These are phyloP conservation scores for Verticillium alfalfae DNA, from an alignment of 2,329 filamentous ascomycete genomes.

Conservation along the genomic window DNA sequence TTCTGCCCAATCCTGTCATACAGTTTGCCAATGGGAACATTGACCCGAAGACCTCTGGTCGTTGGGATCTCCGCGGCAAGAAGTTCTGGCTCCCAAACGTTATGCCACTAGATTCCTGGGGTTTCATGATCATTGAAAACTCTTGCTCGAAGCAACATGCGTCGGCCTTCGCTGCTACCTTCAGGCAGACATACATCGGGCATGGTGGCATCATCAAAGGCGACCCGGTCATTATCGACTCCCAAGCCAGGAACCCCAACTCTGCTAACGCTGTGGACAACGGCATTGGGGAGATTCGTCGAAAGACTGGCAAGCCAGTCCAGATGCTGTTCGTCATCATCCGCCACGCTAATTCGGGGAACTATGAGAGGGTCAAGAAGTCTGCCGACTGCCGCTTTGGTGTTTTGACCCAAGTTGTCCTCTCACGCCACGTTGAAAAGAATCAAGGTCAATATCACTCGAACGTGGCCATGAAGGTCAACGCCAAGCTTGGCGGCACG, in stretches of 20 bases:
- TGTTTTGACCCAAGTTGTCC: constrained; percentile 79
- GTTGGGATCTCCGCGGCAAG: constrained; percentile 83
- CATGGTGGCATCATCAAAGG: constrained; percentile 38
- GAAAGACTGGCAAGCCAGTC: constrained; percentile 49
- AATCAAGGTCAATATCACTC: constrained; percentile 79
- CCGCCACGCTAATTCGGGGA: constrained; percentile 60
- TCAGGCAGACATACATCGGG: constrained; percentile 37
- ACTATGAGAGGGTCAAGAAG: constrained; percentile 86
- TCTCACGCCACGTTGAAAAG: constrained; percentile 62
- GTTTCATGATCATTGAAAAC: constrained; percentile 60
- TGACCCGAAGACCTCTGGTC: constrained; percentile 62
- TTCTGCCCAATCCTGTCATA: constrained; percentile 68
- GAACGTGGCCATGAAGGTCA: constrained; percentile 95
- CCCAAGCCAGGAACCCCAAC: constrained; percentile 23
- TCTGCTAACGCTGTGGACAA: constrained; percentile 47
- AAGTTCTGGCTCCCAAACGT: constrained; percentile 65
- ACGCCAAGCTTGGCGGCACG: constrained; percentile 85
- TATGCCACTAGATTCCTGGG: constrained; percentile 65
- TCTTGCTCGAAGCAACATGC: constrained; percentile 49
- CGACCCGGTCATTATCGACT: constrained; percentile 24
- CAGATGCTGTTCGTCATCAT: constrained; percentile 80
- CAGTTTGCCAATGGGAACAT: constrained; percentile 54
- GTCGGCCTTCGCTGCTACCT: constrained; percentile 46
- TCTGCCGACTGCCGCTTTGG: constrained; percentile 79
- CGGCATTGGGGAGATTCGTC: constrained; percentile 50